Percentiles rank a stretch among this genome's conserved stretches.
phyloP scores from a whole-genome alignment of 768 basidiomycete species.

The Termitomyces sp. region DNA sequence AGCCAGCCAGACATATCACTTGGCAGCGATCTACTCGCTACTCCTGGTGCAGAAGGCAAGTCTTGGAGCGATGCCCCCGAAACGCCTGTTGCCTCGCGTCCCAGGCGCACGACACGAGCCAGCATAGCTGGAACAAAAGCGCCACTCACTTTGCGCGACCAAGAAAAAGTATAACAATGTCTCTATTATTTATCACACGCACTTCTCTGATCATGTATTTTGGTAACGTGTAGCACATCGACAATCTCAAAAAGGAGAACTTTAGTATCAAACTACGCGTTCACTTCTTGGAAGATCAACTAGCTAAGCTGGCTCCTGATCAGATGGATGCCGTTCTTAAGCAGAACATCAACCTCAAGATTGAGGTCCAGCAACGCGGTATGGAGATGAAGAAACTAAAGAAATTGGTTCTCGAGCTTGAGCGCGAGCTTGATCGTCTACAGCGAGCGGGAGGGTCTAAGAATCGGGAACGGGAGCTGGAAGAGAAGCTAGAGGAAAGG shows the following conservation, averaged over 20 bases:
- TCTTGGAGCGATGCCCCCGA: constrained; percentile 44
- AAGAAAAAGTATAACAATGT: constrained; percentile 76
- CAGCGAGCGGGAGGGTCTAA: constrained; percentile 50
- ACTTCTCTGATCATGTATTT: neutral
- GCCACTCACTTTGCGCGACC: constrained; percentile 85
- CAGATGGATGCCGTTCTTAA: constrained; percentile 90
- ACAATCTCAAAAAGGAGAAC: constrained; percentile 95
- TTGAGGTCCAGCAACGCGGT: constrained; percentile 85
- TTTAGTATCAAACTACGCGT: constrained; percentile 95
- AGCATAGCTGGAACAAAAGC: constrained; percentile 39
- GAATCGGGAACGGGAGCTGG: constrained; percentile 69
- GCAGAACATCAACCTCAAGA: constrained; percentile 91
- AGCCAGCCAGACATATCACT: constrained; percentile 62
- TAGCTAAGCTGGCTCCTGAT: constrained; percentile 87
- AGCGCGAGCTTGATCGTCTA: constrained; percentile 72
- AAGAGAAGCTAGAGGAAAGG: constrained; percentile 72
- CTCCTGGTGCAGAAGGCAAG: constrained; percentile 48
- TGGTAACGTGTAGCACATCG: constrained; percentile 68
- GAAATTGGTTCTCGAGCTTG: constrained; percentile 82
- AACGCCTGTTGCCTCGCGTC: constrained; percentile 46
- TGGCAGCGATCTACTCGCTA: constrained; percentile 50
- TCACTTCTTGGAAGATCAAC: constrained; percentile 91
- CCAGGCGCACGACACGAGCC: constrained; percentile 39
- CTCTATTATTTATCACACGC: neutral
- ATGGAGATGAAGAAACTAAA: constrained; percentile 92